Evolutionary conservation across 208 protist species (phyloP).

Genomic region (Endotrypanum monterogeii): DNA sequence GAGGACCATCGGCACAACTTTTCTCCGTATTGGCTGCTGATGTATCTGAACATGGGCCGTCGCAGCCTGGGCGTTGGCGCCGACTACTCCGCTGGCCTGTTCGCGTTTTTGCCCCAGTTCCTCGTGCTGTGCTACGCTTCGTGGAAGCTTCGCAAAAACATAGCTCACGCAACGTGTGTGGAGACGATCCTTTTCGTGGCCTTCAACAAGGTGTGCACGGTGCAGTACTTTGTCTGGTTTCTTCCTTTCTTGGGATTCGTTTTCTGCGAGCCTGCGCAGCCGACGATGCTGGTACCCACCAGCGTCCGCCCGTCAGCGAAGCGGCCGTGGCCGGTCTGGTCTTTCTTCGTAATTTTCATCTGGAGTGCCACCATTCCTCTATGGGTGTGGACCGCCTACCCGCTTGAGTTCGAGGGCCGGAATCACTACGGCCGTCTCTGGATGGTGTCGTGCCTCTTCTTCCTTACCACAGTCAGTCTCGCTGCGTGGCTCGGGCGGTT

Average conservation of each 20-base stretch:
- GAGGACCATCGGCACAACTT: slow-evolving; percentile 94
- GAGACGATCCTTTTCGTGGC: slow-evolving; percentile 91
- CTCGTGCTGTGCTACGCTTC: slow-evolving; percentile 69
- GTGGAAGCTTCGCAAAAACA: slow-evolving; percentile 73
- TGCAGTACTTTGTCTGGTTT: slow-evolving; percentile 97
- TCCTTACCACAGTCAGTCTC: slow-evolving; percentile 73
- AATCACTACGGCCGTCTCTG: slow-evolving; percentile 86
- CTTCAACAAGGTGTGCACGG: slow-evolving; percentile 95
- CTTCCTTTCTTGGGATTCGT: slow-evolving; percentile 83
- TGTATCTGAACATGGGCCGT: slow-evolving; percentile 83
- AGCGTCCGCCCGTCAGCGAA: not conserved
- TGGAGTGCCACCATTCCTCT: slow-evolving; percentile 79
- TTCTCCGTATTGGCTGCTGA: slow-evolving; percentile 91
- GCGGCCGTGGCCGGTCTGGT: slow-evolving; percentile 22
- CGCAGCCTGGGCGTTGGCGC: slow-evolving; percentile 46
- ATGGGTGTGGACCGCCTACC: slow-evolving; percentile 78
- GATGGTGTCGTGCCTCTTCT: slow-evolving; percentile 84
- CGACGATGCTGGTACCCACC: slow-evolving; percentile 8
- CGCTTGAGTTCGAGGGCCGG: slow-evolving; percentile 83
- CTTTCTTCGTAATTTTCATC: slow-evolving; percentile 29
- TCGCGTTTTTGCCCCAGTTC: slow-evolving; percentile 88
- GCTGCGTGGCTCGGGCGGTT: slow-evolving; percentile 68
- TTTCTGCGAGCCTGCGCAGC: slow-evolving; percentile 48
- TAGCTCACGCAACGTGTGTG: slow-evolving; percentile 80
- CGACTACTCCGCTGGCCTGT: slow-evolving; percentile 60